Evolutionary conservation across 495 filamentous ascomycete species (phyloP), one percentile per base, ranked within the genome.

Genomic region (Elasticomyces elasticus): DNA sequence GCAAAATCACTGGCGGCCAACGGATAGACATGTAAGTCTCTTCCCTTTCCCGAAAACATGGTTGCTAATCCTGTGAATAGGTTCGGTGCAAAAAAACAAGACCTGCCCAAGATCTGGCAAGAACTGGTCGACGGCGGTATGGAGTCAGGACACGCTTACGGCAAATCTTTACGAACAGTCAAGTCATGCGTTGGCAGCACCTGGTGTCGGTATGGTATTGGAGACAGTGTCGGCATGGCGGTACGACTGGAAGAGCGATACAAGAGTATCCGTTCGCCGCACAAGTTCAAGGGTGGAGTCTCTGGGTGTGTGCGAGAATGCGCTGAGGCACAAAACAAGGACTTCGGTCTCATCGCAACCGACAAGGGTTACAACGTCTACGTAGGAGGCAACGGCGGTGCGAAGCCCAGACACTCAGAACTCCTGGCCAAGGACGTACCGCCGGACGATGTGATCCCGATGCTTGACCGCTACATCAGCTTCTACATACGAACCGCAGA

Each of bases 401-500:
- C 89, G 5, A 91, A 86, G 51, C 91, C 91, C 11, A 73, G 77
- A 19, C 91, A 97, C 64, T 81, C 81, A 1, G 88, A 94, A 59
- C 76, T 95, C n/a, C 79, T 97, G 0, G 86, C 87, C 37, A 94
- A 89, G 63, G 90, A 97, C 66, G 89, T 94, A 0, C 82, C 90
- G 0, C 80, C 88, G 0, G 84, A 89, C 49, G 84, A 94, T 63
- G 81, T 95, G 23, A 73, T 95, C 22, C 85, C 88, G 11, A 86
- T 95, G 31, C 73, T 97, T 0, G 91, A 97, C 67, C 82, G 91
- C 25, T 97, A 94, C 67, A 74, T 95, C 11, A 87, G 89, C 73
- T 94, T 97, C 76, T 95, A 97, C 71, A 95, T 97, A 65, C 86
- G 89, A 56, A 95, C 91, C 0, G 91, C 90, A 38, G 91, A 97